Evolutionary conservation across 345 rosid genomes (phyloP).

Genomic region (Psidium guajava): DNA sequence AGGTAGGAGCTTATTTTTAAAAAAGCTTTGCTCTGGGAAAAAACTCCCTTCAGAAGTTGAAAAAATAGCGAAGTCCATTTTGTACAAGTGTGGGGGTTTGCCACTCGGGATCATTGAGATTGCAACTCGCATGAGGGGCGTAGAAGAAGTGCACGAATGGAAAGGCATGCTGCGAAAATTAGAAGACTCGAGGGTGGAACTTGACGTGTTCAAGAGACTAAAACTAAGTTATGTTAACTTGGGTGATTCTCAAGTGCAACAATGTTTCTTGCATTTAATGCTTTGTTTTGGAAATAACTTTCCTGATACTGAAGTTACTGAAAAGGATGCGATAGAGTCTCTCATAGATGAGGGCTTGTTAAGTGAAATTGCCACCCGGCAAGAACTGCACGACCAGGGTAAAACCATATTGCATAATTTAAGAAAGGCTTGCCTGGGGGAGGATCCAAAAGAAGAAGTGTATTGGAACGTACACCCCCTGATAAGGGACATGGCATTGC

Average conservation of each 20-base stretch:
- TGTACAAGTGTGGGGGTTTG: slow-evolving; percentile 1
- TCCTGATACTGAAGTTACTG: accelerated
- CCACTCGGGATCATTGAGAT: slow-evolving; percentile 7
- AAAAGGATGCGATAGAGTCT: neutral
- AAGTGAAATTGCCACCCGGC: neutral
- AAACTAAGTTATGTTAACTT: slow-evolving; percentile 6
- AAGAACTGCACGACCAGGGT: accelerated
- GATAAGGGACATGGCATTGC: slow-evolving; percentile 13
- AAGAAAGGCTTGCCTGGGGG: neutral
- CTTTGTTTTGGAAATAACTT: neutral
- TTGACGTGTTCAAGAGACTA: neutral
- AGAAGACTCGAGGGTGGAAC: neutral
- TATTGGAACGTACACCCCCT: neutral
- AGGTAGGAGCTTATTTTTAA: neutral
- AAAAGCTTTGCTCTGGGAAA: neutral
- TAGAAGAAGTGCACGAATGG: slow-evolving; percentile 2
- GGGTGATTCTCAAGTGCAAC: neutral
- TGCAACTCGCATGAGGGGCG: slow-evolving; percentile 7
- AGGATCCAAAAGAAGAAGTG: neutral
- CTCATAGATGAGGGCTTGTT: slow-evolving; percentile 12
- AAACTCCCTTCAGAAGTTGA: neutral
- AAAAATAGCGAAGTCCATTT: neutral
- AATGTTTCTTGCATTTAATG: slow-evolving; percentile 14
- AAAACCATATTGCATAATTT: neutral
- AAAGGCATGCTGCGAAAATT: neutral